phyloP scores from a whole-genome alignment of 2,329 filamentous ascomycete species.

The Ustilaginoidea virens region DNA sequence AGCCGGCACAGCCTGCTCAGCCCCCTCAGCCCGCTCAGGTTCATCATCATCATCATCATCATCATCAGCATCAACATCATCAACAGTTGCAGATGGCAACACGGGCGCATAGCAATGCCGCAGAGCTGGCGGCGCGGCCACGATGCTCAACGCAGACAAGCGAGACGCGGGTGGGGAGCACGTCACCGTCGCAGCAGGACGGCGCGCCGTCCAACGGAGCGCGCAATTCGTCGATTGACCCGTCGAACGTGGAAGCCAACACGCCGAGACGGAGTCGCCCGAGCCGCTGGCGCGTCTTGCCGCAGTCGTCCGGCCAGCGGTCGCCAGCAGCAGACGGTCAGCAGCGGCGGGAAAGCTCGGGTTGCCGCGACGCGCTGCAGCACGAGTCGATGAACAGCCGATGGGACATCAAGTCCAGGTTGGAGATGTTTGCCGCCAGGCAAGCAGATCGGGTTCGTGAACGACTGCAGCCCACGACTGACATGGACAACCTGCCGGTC shows the following conservation, averaged over 20 bases:
- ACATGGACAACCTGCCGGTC: slow-evolving; percentile 40
- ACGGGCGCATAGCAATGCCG: too few species aligned
- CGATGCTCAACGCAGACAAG: slow-evolving; percentile 13
- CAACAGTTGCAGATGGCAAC: slow-evolving; percentile 7
- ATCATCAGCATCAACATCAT: slow-evolving; percentile 1
- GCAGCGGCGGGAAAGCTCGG: neutral
- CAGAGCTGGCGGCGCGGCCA: too few species aligned
- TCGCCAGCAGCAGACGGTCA: neutral
- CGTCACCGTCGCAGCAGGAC: too few species aligned
- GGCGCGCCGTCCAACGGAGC: too few species aligned
- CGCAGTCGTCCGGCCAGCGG: neutral
- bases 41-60: neutral
- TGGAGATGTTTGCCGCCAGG: slow-evolving; percentile 45
- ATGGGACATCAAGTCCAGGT: slow-evolving; percentile 40
- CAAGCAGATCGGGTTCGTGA: slow-evolving; percentile 47
- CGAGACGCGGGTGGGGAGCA: slow-evolving; percentile 12
- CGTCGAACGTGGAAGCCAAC: slow-evolving; percentile 15
- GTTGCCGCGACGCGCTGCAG: slow-evolving; percentile 4
- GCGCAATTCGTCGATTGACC: slow-evolving; percentile 5
- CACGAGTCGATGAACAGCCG: slow-evolving; percentile 13
- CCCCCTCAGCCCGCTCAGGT: too few species aligned
- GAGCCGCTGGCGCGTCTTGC: slow-evolving; percentile 11
- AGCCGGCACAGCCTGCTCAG: too few species aligned
- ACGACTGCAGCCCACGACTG: slow-evolving; percentile 34
- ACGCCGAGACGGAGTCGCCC: slow-evolving; percentile 10